phyloP scores from a whole-genome alignment of 2,329 filamentous ascomycete species.

The Falciphora oryzae region DNA sequence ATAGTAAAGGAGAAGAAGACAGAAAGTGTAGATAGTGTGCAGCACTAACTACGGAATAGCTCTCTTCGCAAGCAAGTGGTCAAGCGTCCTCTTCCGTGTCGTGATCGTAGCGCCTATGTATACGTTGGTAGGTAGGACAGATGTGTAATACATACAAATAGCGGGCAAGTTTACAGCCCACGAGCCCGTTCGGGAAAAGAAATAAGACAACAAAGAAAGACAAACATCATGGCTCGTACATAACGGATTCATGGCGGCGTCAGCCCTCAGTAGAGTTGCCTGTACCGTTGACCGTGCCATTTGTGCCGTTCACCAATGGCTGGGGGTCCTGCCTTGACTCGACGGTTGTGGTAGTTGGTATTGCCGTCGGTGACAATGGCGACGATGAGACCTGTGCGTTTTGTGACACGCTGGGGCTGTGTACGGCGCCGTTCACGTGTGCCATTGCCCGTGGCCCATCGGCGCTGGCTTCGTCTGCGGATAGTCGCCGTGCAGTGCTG shows the following conservation, averaged over 20 bases:
- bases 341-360: conserved; percentile 9
- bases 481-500: conserved; percentile 14
- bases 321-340: conserved; percentile 1
- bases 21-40: not conserved
- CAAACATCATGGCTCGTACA: conserved; percentile 4
- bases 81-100: not conserved
- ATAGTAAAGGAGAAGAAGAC: conserved; percentile 3
- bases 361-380: conserved; percentile 13
- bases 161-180: conserved; percentile 1
- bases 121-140: not conserved
- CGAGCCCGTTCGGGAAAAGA: not conserved
- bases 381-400: not conserved
- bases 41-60: not conserved
- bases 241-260: conserved; percentile 1
- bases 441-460: not conserved
- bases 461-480: conserved; percentile 14
- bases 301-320: conserved; percentile 20
- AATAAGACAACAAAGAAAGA: conserved; percentile 5
- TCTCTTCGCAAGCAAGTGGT: not conserved
- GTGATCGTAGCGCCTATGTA: not conserved
- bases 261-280: conserved; percentile 3
- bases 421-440: not conserved
- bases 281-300: conserved; percentile 15
- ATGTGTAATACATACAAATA: not conserved
- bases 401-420: not conserved